phyloP scores from a whole-genome alignment of 495 filamentous ascomycete genomes.

The Eremomyces bilateralis region DNA sequence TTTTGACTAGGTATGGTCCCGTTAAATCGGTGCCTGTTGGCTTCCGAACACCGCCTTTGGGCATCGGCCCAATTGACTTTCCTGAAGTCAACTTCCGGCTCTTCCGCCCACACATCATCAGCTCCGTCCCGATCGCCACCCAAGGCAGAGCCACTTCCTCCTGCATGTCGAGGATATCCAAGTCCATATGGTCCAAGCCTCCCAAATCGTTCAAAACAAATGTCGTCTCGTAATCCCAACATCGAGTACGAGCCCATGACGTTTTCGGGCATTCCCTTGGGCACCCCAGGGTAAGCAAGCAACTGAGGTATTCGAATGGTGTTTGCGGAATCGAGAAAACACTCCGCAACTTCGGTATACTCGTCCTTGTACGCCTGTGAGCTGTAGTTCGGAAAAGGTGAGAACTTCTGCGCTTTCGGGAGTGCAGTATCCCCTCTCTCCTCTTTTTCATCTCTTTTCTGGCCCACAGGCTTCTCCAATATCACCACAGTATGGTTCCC shows the following conservation, averaged over 20 bases:
- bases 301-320: conserved; percentile 41
- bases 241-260: conserved; percentile 65
- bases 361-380: conserved; percentile 34
- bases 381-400: conserved; percentile 46
- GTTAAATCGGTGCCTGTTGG: conserved; percentile 52
- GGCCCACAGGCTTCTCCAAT: conserved; percentile 10
- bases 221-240: conserved; percentile 58
- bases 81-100: conserved; percentile 44
- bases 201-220: conserved; percentile 89
- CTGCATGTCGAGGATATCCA: conserved; percentile 54
- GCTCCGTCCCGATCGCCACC: conserved; percentile 57
- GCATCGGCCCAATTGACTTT: conserved; percentile 52
- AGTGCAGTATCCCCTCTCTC: conserved; percentile 9
- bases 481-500: conserved; percentile 21
- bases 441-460: conserved; percentile 8
- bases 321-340: conserved; percentile 46
- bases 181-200: conserved; percentile 74
- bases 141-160: conserved; percentile 63
- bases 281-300: conserved; percentile 49
- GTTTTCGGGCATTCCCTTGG: conserved; percentile 60
- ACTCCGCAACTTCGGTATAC: conserved; percentile 45
- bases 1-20: conserved; percentile 21
- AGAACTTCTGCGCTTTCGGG: conserved; percentile 36
- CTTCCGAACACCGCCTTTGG: conserved; percentile 44
- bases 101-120: conserved; percentile 48